Conservation (phyloP, 495 filamentous ascomycete species). For the Neurospora sublineolata region DNA sequence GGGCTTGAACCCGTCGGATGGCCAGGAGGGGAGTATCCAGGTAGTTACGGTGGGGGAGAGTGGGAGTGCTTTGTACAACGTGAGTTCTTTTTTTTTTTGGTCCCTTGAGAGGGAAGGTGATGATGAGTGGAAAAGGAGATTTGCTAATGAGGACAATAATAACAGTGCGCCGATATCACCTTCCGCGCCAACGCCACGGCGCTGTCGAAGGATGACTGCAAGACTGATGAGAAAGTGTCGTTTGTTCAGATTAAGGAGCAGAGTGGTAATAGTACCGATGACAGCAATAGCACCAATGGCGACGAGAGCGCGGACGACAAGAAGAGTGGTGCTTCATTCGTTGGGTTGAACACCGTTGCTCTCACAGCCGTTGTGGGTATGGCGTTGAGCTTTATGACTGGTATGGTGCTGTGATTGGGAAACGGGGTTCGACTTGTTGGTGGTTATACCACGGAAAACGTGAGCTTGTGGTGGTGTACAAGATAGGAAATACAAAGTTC, state of each 20-base stretch:
- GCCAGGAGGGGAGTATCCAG: slow-evolving; percentile 42
- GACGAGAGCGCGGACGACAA: neutral
- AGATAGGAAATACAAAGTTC: neutral
- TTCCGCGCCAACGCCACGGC: slow-evolving; percentile 36
- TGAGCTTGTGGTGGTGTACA: neutral
- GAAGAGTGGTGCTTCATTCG: slow-evolving; percentile 5
- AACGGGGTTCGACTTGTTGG: neutral
- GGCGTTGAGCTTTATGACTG: slow-evolving; percentile 39
- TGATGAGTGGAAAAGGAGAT: neutral
- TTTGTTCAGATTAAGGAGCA: slow-evolving; percentile 8
- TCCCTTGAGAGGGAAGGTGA: neutral
- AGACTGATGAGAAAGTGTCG: slow-evolving; percentile 32
- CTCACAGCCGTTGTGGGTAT: slow-evolving; percentile 44
- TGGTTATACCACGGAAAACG: neutral
- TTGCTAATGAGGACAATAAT: neutral
- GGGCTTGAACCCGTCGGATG: slow-evolving; percentile 33
- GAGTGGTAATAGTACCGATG: slow-evolving; percentile 1
- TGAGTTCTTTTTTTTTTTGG: slow-evolving; percentile 22
- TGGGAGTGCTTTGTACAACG: slow-evolving; percentile 49
- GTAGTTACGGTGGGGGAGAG: slow-evolving; percentile 39
- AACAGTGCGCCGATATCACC: slow-evolving; percentile 51
- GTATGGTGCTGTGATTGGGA: slow-evolving; percentile 11
- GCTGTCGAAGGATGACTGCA: slow-evolving; percentile 33
- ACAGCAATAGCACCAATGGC: neutral
- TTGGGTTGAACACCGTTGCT: slow-evolving; percentile 17